phyloP scores from a whole-genome alignment of 805 yeast genomes.

The Lachancea kluyveri region DNA sequence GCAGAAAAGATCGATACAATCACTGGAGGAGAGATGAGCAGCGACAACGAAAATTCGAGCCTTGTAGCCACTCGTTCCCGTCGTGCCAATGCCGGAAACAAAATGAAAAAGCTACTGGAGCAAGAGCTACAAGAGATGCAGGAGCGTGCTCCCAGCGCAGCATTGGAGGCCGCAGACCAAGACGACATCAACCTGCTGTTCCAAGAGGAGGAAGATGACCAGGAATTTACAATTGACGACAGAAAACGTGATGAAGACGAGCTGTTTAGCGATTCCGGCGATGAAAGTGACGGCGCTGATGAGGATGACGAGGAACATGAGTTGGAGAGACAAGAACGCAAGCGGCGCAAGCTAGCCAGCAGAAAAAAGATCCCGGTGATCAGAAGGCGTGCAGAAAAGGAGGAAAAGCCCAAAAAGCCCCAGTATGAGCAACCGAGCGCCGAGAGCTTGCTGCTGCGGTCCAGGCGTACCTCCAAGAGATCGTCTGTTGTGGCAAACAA shows the following conservation, averaged over 20 bases:
- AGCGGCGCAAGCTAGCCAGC: constrained; percentile 8
- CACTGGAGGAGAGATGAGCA: no score
- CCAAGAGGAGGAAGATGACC: constrained; percentile 56
- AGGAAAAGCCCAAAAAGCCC: constrained; percentile 15
- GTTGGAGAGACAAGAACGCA: constrained; percentile 10
- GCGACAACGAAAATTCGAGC: no score
- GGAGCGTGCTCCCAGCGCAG: constrained; percentile 13
- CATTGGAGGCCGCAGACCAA: constrained; percentile 56
- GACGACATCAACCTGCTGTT: constrained; percentile 67
- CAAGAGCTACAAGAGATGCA: constrained; percentile 48
- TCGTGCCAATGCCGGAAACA: constrained; percentile 86
- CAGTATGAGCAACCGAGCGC: constrained; percentile 37
- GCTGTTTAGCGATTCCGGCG: constrained; percentile 27
- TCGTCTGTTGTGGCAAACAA: constrained; percentile 71
- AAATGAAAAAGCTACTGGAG: constrained; percentile 65
- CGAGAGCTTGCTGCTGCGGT: constrained; percentile 43
- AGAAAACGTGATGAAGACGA: constrained; percentile 31
- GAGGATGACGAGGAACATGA: constrained; percentile 22
- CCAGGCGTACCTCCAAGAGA: constrained; percentile 71
- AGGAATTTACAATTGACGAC: constrained; percentile 34
- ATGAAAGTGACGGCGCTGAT: constrained; percentile 23
- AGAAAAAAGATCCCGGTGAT: constrained; percentile 9
- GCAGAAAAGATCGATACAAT: no score
- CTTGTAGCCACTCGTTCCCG: constrained; percentile 70
- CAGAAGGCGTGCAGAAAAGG: constrained; percentile 22